Conservation (phyloP, 495 filamentous ascomycete species). For the Podospora tetraspora region DNA sequence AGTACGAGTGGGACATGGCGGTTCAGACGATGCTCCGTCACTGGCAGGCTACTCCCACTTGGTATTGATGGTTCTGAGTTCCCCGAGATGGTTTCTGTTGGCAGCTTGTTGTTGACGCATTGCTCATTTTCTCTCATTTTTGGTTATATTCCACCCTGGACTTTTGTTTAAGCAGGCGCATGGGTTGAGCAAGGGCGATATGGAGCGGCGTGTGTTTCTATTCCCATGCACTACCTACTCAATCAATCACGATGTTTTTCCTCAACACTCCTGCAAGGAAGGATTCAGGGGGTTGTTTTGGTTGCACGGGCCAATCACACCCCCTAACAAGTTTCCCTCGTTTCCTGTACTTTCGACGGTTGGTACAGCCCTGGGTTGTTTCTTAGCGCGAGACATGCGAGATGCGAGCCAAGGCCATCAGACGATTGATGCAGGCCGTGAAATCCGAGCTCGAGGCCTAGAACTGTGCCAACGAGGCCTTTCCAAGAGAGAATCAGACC, state of each 20-base stretch:
- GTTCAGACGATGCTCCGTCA: conserved; percentile 62
- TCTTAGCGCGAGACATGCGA: too few relatives aligned
- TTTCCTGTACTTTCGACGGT: too few relatives aligned
- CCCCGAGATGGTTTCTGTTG: background rate
- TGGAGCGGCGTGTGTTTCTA: background rate
- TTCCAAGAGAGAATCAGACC: too few relatives aligned
- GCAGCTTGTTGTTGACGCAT: background rate
- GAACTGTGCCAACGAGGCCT: too few relatives aligned
- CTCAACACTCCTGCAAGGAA: background rate
- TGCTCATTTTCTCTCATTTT: background rate
- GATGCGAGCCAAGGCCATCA: too few relatives aligned
- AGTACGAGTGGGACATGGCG: conserved; percentile 63
- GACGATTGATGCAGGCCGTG: too few relatives aligned
- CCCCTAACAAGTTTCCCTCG: too few relatives aligned
- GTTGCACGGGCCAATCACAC: background rate
- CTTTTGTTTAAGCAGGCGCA: background rate
- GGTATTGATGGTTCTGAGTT: conserved; percentile 27
- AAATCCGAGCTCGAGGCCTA: too few relatives aligned
- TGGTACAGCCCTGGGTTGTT: too few relatives aligned
- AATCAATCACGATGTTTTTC: background rate
- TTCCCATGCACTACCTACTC: background rate
- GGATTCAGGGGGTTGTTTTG: background rate
- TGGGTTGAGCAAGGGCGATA: too few relatives aligned
- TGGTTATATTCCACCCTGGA: background rate
- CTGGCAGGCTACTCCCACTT: conserved; percentile 58